phyloP scores from a whole-genome alignment of 208 protist species.

The Tritrichomonas foetus region DNA sequence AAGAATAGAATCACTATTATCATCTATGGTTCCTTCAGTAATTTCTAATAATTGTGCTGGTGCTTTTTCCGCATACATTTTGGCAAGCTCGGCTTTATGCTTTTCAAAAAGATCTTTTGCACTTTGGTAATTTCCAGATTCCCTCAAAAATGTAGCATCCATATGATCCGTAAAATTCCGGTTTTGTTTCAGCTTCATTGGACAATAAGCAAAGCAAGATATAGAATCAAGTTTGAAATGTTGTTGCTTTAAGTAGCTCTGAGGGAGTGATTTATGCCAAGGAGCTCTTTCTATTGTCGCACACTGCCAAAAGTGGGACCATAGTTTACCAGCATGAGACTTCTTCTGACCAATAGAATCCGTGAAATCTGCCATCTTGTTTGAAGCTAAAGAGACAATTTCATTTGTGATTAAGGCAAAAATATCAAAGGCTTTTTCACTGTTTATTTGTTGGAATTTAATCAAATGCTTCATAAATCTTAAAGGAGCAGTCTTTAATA shows the following conservation, averaged over 20 bases:
- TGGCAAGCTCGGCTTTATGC: background rate
- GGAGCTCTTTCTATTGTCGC: background rate
- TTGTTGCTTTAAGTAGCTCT: background rate
- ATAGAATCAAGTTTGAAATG: background rate
- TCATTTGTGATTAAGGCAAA: background rate
- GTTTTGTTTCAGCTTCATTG: background rate
- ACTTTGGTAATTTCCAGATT: background rate
- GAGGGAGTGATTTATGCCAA: background rate
- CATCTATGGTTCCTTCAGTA: background rate
- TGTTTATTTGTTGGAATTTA: background rate
- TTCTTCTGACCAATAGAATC: background rate
- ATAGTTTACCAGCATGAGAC: background rate
- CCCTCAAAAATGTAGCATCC: background rate
- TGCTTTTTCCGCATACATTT: background rate
- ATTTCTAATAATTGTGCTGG: background rate
- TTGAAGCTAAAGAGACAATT: background rate
- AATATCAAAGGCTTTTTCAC: constrained; percentile 1
- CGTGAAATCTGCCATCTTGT: background rate
- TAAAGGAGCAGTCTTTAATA: background rate
- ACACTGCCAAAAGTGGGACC: background rate
- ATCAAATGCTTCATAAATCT: background rate
- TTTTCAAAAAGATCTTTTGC: background rate
- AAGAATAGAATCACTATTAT: no score
- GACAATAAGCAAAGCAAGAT: background rate
- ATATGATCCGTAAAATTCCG: background rate